A percentile compares a stretch with the other conserved stretches of the same genome.
Conservation (phyloP, 2,329 filamentous ascomycete genomes). For the Fusarium devonianum region DNA sequence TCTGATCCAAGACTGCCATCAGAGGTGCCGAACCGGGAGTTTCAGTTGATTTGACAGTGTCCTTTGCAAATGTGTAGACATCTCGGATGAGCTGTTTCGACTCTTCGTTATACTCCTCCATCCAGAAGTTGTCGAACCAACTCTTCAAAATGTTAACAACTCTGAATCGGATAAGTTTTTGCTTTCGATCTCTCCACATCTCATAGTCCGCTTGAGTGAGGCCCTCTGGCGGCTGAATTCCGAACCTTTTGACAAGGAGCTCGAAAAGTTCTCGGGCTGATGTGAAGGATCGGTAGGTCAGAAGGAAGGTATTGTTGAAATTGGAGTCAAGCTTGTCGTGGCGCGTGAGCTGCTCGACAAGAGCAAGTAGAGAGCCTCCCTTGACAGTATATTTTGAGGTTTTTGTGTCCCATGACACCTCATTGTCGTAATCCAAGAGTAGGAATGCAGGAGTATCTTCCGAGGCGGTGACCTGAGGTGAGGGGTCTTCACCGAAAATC, state of each 20-base stretch:
- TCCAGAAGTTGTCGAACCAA: constrained; percentile 99
- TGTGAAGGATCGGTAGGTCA: constrained; percentile 96
- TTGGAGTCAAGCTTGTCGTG: constrained; percentile 95
- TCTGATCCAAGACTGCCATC: constrained; percentile 87
- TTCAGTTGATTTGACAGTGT: constrained; percentile 91
- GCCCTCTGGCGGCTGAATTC: constrained; percentile 87
- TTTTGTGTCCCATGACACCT: constrained; percentile 90
- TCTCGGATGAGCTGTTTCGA: constrained; percentile 85
- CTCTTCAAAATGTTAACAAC: constrained; percentile 98
- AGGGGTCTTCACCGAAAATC: constrained; percentile 70
- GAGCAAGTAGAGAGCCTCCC: constrained; percentile 84
- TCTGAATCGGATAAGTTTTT: constrained; percentile 93
- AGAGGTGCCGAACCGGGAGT: constrained; percentile 87
- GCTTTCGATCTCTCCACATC: constrained; percentile 90
- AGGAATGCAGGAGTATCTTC: constrained; percentile 88
- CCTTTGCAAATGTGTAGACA: constrained; percentile 89
- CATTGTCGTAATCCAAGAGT: constrained; percentile 84
- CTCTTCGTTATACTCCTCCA: constrained; percentile 88
- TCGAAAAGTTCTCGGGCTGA: constrained; percentile 90
- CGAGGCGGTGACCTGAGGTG: constrained; percentile 58
- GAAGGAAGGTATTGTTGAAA: constrained; percentile 97
- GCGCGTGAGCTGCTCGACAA: constrained; percentile 94
- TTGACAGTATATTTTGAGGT: constrained; percentile 77
- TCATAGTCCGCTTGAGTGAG: constrained; percentile 79
- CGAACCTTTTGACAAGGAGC: constrained; percentile 88